Evolutionary conservation across 179 eudicot species (phyloP).

Genomic region (Dionaea muscipula): DNA sequence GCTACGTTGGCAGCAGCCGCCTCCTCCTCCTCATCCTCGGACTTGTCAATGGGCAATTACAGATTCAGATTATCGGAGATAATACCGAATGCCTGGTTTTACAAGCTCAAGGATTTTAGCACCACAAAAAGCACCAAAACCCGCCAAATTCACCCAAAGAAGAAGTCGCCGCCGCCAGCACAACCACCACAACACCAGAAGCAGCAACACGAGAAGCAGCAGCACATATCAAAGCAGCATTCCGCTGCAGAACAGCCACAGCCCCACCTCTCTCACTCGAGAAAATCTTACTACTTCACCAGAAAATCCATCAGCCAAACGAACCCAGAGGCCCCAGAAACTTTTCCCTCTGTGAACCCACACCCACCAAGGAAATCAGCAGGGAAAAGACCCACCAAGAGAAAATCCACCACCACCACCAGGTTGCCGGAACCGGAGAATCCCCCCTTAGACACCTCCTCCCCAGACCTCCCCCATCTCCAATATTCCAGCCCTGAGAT

Average conservation of each 20-base stretch:
- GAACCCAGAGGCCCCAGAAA: not conserved
- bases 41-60: constrained; percentile 55
- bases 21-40: no score
- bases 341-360: not conserved
- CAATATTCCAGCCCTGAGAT: not conserved
- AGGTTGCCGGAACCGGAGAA: not conserved
- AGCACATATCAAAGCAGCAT: constrained; percentile 2
- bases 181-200: constrained; percentile 8
- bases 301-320: constrained; percentile 7
- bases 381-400: constrained; percentile 8
- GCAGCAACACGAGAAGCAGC: not conserved
- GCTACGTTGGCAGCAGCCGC: no score
- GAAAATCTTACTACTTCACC: constrained; percentile 14
- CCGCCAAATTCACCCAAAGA: constrained; percentile 10
- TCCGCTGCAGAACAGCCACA: not conserved
- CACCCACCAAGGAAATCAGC: no score
- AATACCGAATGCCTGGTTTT: constrained; percentile 82
- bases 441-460: not conserved
- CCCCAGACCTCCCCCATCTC: not conserved
- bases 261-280: constrained; percentile 11
- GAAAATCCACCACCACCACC: constrained; percentile 8
- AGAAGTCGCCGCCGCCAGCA: constrained; percentile 10
- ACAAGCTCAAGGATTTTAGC: constrained; percentile 53
- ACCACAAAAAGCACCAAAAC: constrained; percentile 13
- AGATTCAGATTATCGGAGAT: constrained; percentile 56